Evolutionary conservation across 2,329 filamentous ascomycete genomes (phyloP), one percentile per base, ranked within the genome.

Genomic region (Beauveria sp.): DNA sequence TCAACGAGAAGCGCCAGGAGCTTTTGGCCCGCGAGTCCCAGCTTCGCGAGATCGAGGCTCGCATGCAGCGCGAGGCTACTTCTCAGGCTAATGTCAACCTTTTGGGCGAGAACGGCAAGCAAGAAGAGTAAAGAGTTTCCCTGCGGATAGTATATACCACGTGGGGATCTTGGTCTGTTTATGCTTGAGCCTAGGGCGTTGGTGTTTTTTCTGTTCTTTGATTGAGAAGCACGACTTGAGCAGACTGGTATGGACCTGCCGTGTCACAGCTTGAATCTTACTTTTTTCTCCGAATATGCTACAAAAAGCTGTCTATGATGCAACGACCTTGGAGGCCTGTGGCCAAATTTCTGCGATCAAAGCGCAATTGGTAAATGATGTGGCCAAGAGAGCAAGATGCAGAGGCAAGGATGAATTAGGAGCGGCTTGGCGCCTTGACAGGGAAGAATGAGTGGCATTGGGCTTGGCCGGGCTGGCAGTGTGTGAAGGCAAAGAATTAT

Each of bases 1-100:
- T 99, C 82, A 96, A 97, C 80, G 94, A 97, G 85, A 99, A 99
- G 86, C 88, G 94, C 80, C 94, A 99, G 80, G 94, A 99, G 79
- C 84, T 99, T 64, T 76, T 99, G 77, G 94, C 94, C 66, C 92
- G 94, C 76, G 94, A 99, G 81, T 96, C 92, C 72, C 94, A 99
- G 80, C 86, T 99, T 70, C 93, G 94, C 78, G 94, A 99, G 82
- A 97, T 99, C 73, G 93, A 97, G 79, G 93, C 92, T 65, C 89
- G 93, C 72, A 97, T 97, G 93, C 88, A 92, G 73, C 87, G 92
- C 74, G 91, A 96, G 79, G 83, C 87, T 66, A 87, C 84, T 59
- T 66, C 72, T 67, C 82, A 85, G 67, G 74, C 81, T 68, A 84
- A 84, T 24, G 47, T 61, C 52, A 61, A 57, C 54, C n/a, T 8